Percentiles rank a stretch among this genome's conserved stretches.
Conservation (phyloP, 495 filamentous ascomycete genomes). For the Podospora tetraspora region DNA sequence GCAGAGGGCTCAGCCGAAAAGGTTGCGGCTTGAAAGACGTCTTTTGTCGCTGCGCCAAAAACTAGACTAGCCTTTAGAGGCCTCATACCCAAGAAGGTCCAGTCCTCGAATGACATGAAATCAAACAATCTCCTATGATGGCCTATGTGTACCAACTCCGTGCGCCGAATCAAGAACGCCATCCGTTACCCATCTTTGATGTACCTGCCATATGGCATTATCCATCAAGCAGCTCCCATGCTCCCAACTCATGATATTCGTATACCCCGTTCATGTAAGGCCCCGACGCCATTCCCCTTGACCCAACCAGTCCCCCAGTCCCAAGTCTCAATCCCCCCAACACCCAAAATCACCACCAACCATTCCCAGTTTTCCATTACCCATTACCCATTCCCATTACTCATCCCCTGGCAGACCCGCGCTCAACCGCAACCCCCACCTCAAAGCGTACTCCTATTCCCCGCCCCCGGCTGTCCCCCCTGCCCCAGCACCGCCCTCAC, state of each 20-base stretch:
- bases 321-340: neutral
- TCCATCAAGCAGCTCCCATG: neutral
- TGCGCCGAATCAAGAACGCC: neutral
- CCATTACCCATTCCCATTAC: neutral
- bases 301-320: neutral
- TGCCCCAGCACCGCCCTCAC: constrained; percentile 55
- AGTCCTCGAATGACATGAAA: neutral
- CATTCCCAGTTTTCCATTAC: neutral
- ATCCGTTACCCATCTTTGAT: neutral
- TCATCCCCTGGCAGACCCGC: too few relatives aligned
- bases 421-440: neutral
- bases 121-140: neutral
- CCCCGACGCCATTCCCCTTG: neutral
- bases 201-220: neutral
- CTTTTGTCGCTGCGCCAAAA: neutral
- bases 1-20: neutral
- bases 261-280: neutral
- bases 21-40: neutral
- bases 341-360: neutral
- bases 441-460: neutral
- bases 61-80: neutral
- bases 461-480: constrained; percentile 3
- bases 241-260: neutral
- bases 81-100: neutral
- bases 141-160: neutral